Percentiles rank a stretch among this genome's conserved stretches.
Evolutionary conservation across 352 stramenopile species (phyloP).

Genomic region (Phytophthora cactorum): DNA sequence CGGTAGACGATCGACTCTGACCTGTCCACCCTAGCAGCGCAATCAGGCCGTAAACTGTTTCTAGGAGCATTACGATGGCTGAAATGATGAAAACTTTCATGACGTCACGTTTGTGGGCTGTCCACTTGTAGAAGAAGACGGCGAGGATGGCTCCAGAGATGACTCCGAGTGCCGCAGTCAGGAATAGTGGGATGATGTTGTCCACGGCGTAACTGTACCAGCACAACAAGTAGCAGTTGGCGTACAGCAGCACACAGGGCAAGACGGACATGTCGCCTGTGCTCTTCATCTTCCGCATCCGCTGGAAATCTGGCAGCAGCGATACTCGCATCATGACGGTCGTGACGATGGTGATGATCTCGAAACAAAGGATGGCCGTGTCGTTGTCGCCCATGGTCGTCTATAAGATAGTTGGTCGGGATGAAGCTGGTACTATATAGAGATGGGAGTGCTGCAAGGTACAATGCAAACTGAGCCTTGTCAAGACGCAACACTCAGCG

Average conservation of each 20-base stretch:
- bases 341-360: slow-evolving; percentile 49
- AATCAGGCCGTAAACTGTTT: slow-evolving; percentile 40
- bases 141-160: slow-evolving; percentile 40
- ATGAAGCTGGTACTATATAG: not conserved
- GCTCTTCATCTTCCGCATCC: slow-evolving; percentile 38
- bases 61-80: slow-evolving; percentile 26
- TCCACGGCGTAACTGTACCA: slow-evolving; percentile 53
- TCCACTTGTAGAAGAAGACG: slow-evolving; percentile 47
- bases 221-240: slow-evolving; percentile 38
- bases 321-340: slow-evolving; percentile 50
- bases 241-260: slow-evolving; percentile 35
- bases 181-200: slow-evolving; percentile 53
- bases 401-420: not conserved
- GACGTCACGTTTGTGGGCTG: slow-evolving; percentile 32
- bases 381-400: slow-evolving; percentile 12
- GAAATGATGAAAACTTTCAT: slow-evolving; percentile 37
- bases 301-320: slow-evolving; percentile 47
- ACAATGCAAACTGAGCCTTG: slow-evolving; percentile 9
- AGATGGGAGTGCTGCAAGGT: not conserved
- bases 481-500: not conserved
- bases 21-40: slow-evolving; percentile 32
- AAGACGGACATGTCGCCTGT: slow-evolving; percentile 42
- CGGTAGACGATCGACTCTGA: slow-evolving; percentile 33
- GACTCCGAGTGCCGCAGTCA: slow-evolving; percentile 40
- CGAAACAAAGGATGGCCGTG: slow-evolving; percentile 23